phyloP scores from a whole-genome alignment of 768 basidiomycete species.

The Leccinellum rugosiceps region DNA sequence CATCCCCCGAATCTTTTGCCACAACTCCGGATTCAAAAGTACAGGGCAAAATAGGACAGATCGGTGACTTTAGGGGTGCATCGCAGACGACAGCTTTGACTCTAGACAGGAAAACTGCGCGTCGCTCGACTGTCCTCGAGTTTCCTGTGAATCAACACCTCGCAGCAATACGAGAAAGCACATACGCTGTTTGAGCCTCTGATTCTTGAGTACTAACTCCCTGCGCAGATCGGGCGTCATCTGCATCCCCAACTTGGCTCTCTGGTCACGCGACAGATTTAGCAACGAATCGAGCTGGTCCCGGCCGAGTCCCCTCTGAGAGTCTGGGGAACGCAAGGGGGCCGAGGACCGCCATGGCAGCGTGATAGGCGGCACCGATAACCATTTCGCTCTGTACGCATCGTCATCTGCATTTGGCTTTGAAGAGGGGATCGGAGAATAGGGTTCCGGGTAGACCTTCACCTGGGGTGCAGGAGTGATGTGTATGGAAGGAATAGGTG shows the following conservation, averaged over 20 bases:
- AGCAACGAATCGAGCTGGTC: slow-evolving; percentile 65
- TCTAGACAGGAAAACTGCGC: slow-evolving; percentile 73
- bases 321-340: slow-evolving; percentile 45
- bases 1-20: slow-evolving; percentile 12
- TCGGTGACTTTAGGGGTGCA: slow-evolving; percentile 68
- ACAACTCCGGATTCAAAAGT: slow-evolving; percentile 59
- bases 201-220: slow-evolving; percentile 69
- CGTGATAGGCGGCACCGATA: slow-evolving; percentile 44
- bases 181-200: slow-evolving; percentile 73
- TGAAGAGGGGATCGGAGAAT: slow-evolving; percentile 54
- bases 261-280: slow-evolving; percentile 56
- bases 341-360: slow-evolving; percentile 42
- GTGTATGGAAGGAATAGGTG: slow-evolving; percentile 61
- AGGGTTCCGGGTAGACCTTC: slow-evolving; percentile 46
- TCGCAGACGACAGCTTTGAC: slow-evolving; percentile 58
- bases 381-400: slow-evolving; percentile 52
- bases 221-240: slow-evolving; percentile 61
- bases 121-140: slow-evolving; percentile 57
- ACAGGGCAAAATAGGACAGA: slow-evolving; percentile 65
- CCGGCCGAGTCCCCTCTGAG: slow-evolving; percentile 53
- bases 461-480: slow-evolving; percentile 61
- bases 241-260: slow-evolving; percentile 42
- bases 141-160: not conserved
- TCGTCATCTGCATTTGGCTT: slow-evolving; percentile 40
- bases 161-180: slow-evolving; percentile 11